Conservation (phyloP, 176 grass and related monocot species). For the Stipa capillata region DNA sequence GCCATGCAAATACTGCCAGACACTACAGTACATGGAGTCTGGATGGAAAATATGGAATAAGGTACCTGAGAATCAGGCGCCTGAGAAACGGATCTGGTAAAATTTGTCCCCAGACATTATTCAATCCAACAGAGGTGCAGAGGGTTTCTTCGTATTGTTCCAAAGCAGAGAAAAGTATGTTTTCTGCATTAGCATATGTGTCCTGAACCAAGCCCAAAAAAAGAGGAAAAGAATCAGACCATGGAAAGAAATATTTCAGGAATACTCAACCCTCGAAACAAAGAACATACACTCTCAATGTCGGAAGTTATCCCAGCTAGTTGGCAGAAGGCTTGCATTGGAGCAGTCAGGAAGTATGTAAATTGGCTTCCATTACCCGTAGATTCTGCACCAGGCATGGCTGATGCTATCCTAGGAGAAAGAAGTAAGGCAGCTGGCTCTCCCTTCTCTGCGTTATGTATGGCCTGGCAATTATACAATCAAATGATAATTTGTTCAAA, state of each 20-base stretch:
- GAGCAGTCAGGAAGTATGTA: constrained; percentile 94
- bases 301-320: constrained; percentile 73
- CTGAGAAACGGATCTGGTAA: constrained; percentile 86
- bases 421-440: constrained; percentile 81
- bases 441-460: constrained; percentile 81
- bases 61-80: constrained; percentile 81
- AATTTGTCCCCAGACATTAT: constrained; percentile 81
- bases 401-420: constrained; percentile 55
- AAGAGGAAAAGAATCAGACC: not conserved
- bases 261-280: constrained; percentile 2
- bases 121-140: constrained; percentile 56
- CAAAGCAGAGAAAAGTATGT: constrained; percentile 67
- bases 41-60: not conserved
- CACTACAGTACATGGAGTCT: not conserved
- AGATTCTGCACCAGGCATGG: constrained; percentile 49
- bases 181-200: constrained; percentile 56
- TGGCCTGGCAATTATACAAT: constrained; percentile 43
- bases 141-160: constrained; percentile 82
- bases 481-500: constrained; percentile 14
- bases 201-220: constrained; percentile 37
- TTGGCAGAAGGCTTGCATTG: constrained; percentile 91
- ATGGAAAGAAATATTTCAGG: not conserved
- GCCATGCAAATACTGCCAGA: not conserved
- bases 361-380: constrained; percentile 64
- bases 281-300: constrained; percentile 51